Base-by-base conservation (phyloP, 345 rosid species). In the Citrus maxima region DNA sequence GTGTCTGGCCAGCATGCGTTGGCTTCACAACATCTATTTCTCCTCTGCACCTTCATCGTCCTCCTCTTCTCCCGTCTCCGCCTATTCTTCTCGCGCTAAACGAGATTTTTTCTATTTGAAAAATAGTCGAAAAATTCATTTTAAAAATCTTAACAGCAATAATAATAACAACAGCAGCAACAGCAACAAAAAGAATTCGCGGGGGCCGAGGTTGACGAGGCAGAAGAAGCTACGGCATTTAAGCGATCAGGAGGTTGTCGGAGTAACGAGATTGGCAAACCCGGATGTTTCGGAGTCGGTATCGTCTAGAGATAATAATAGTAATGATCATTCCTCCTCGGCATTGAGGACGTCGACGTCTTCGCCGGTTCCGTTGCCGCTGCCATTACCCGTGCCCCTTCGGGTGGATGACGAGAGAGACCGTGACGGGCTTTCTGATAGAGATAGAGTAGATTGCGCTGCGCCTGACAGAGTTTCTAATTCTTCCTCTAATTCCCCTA, bases 1-100 rank as follows among this genome's bases (percentile, higher is more conserved):
- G 68, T 83, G 76, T 86, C 80, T 65, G 71, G 83, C 82, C 79
- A 68, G 30, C 74, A 95, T 93, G 98, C 98, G 95, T 80, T 95
- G 98, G 95, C 87, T 90, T 78, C 88, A 80, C 38, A 90, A 81
- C 84, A 67, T 88, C 74, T 87, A 93, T 70, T 86, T 82, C 74
- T 82, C 93, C 12, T 78, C 88, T 32, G 2, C 70, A 4, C 73
- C 91, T 51, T 80, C 89, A 0, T 84, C 92, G 16, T 82, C 86
- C 3, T 62, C 86, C 30, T 66, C 86, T 19, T 12, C 78, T 46
- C 66, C 86, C 55, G 60, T 77, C 22, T 64, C 85, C 42, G 42
- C 78, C 38, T 14, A 62, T 75, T 79, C 67, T 72, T 84, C 42
- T 73, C 90, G 54, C 30, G 73, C 19, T 54, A 65, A 46, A 54